Percentiles rank a stretch among this genome's conserved stretches.
Evolutionary conservation across 192 early-diverging fungal genomes (phyloP).

Genomic region (Phycomyces nitens): DNA sequence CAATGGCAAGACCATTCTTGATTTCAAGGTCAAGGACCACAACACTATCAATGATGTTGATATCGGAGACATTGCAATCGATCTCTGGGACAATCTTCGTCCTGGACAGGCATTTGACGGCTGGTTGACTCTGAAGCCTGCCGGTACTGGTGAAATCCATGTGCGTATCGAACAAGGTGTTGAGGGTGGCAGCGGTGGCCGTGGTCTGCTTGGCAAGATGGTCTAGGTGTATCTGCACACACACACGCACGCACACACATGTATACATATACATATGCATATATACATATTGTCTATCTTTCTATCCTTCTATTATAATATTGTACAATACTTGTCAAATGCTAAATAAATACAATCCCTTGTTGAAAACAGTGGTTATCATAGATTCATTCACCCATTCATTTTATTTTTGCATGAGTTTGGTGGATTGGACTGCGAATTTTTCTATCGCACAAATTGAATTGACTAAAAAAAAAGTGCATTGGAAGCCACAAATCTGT

Average conservation of each 20-base stretch:
- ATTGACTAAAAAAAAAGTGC: slow-evolving; percentile 1
- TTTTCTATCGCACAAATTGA: neutral
- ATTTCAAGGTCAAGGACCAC: slow-evolving; percentile 65
- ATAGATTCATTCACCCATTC: no score
- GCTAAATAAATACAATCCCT: no score
- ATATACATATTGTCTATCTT: no score
- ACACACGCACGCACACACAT: no score
- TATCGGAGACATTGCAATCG: slow-evolving; percentile 58
- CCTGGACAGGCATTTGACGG: slow-evolving; percentile 28
- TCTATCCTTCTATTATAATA: neutral
- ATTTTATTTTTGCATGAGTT: neutral
- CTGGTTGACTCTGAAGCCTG: slow-evolving; percentile 31
- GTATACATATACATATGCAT: no score
- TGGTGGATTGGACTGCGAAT: no score
- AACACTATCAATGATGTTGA: slow-evolving; percentile 64
- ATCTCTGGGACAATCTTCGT: slow-evolving; percentile 49
- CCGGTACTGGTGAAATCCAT: slow-evolving; percentile 37
- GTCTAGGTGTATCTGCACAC: no score
- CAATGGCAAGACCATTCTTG: slow-evolving; percentile 37
- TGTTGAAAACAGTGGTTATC: no score
- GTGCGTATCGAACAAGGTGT: slow-evolving; percentile 25
- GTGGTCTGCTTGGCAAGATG: slow-evolving; percentile 14
- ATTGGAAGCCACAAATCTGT: neutral
- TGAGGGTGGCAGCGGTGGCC: neutral
- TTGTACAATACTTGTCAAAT: neutral